These are phyloP conservation scores for Saccharomycopsis fermentans DNA, from an alignment of 805 yeast genomes.

Conservation along the genomic window DNA sequence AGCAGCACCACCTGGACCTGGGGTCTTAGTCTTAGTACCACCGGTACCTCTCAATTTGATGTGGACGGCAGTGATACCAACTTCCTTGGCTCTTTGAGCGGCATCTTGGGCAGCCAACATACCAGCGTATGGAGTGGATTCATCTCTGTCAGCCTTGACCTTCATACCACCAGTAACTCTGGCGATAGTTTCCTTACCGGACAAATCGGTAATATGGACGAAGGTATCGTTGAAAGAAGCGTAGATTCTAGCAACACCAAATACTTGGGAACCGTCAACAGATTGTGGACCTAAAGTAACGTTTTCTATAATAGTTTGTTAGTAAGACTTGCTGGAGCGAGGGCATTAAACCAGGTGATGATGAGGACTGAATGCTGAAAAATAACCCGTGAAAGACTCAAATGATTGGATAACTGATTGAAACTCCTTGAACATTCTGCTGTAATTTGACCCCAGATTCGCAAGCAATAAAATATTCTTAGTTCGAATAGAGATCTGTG, in stretches of 20 bases:
- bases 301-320: slow-evolving; percentile 31
- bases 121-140: slow-evolving; percentile 99
- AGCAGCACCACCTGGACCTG: slow-evolving; percentile 99
- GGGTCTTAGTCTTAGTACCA: slow-evolving; percentile 99
- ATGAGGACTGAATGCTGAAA: too few relatives aligned
- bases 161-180: slow-evolving; percentile 99
- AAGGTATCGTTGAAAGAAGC: slow-evolving; percentile 99
- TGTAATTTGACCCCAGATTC: too few relatives aligned
- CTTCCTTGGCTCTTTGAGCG: slow-evolving; percentile 98
- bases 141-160: slow-evolving; percentile 99
- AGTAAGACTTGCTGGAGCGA: neutral
- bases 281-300: slow-evolving; percentile 74
- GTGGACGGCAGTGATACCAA: slow-evolving; percentile 99
- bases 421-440: too few relatives aligned
- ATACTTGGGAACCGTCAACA: slow-evolving; percentile 96
- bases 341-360: too few relatives aligned
- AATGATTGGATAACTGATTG: too few relatives aligned
- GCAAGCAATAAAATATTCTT: too few relatives aligned
- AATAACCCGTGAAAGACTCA: too few relatives aligned
- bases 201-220: slow-evolving; percentile 98
- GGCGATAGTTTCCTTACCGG: slow-evolving; percentile 99
- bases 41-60: slow-evolving; percentile 99
- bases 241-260: slow-evolving; percentile 99
- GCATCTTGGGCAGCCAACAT: slow-evolving; percentile 99
- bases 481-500: too few relatives aligned